phyloP scores from a whole-genome alignment of 495 filamentous ascomycete genomes.

The Trichoderma parareesei region DNA sequence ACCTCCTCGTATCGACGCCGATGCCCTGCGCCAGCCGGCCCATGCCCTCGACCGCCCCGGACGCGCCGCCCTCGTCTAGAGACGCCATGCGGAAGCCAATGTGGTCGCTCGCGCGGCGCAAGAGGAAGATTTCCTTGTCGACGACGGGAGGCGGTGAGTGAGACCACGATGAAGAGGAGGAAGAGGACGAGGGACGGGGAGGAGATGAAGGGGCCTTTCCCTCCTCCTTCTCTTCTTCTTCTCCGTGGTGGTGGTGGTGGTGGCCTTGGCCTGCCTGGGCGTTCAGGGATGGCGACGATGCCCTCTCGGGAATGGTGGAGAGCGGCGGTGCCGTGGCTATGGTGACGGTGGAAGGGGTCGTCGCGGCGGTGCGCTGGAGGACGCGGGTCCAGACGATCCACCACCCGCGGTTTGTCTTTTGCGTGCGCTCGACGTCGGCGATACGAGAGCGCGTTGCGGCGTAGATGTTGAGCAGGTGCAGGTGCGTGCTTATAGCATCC shows the following conservation, averaged over 20 bases:
- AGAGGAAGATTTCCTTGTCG: constrained; percentile 67
- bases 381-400: constrained; percentile 92
- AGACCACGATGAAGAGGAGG: background rate
- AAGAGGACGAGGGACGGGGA: background rate
- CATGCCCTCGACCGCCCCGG: constrained; percentile 47
- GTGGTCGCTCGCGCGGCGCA: constrained; percentile 70
- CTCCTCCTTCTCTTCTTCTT: background rate
- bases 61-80: constrained; percentile 27
- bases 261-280: background rate
- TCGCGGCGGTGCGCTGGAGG: constrained; percentile 28
- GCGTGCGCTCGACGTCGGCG: constrained; percentile 72
- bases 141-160: constrained; percentile 13
- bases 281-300: background rate
- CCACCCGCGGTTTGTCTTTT: constrained; percentile 87
- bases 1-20: constrained; percentile 76
- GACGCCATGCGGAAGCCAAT: constrained; percentile 24
- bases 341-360: constrained; percentile 3
- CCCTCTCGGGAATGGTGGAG: constrained; percentile 4
- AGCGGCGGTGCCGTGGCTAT: background rate
- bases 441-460: constrained; percentile 48
- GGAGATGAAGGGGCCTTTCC: background rate
- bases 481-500: constrained; percentile 88
- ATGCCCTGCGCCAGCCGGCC: constrained; percentile 73
- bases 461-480: constrained; percentile 72
- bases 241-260: background rate